A percentile compares a stretch with the other conserved stretches of the same genome.
Evolutionary conservation across 1,284 basidiomycete genomes (phyloP).

Genomic region (Hypsizygus ulmarius): DNA sequence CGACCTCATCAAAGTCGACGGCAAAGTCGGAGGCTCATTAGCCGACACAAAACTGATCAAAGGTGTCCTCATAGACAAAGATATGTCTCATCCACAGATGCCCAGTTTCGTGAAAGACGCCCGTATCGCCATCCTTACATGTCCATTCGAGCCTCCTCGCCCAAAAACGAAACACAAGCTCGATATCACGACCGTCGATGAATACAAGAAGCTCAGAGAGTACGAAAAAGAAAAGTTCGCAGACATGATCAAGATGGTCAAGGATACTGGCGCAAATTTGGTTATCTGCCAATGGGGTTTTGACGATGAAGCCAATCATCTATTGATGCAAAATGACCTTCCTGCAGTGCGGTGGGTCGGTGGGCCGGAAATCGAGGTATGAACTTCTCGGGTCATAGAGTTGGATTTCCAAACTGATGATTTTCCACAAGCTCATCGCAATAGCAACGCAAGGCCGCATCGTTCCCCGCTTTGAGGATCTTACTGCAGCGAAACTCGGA

Average conservation of each 20-base stretch:
- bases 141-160: slow-evolving; percentile 97
- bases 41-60: slow-evolving; percentile 93
- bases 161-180: slow-evolving; percentile 99
- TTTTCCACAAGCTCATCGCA: slow-evolving; percentile 74
- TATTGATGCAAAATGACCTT: slow-evolving; percentile 96
- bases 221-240: slow-evolving; percentile 97
- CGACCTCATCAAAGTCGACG: slow-evolving; percentile 98
- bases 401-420: background rate
- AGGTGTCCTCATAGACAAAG: slow-evolving; percentile 98
- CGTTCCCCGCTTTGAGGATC: slow-evolving; percentile 96
- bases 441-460: slow-evolving; percentile 99
- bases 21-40: slow-evolving; percentile 96
- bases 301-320: slow-evolving; percentile 98
- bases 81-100: slow-evolving; percentile 99
- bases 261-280: slow-evolving; percentile 97
- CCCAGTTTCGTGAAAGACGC: slow-evolving; percentile 87
- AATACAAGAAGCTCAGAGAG: slow-evolving; percentile 91
- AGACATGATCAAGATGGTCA: slow-evolving; percentile 96
- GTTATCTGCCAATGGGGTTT: slow-evolving; percentile 99
- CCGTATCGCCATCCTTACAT: slow-evolving; percentile 94
- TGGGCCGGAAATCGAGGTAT: slow-evolving; percentile 96
- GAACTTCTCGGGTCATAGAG: slow-evolving; percentile 15
- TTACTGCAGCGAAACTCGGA: slow-evolving; percentile 89
- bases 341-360: slow-evolving; percentile 99
- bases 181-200: slow-evolving; percentile 97